Conservation (phyloP, 1,284 basidiomycete species). For the Ganoderma lingzhi region DNA sequence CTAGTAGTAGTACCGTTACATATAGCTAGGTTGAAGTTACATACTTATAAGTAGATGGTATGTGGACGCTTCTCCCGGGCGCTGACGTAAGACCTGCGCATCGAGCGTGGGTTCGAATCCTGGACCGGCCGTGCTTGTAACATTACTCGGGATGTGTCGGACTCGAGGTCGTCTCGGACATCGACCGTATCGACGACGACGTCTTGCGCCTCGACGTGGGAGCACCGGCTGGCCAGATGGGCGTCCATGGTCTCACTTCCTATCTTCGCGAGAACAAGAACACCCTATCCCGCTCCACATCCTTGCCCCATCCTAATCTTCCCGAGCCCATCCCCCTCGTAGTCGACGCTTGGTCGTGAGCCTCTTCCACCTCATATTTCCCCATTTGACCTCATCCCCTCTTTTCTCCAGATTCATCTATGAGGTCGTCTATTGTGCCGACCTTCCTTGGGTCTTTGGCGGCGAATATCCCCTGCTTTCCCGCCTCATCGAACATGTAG, state of each 20-base stretch:
- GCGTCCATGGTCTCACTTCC: slow-evolving; percentile 82
- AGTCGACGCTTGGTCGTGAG: slow-evolving; percentile 92
- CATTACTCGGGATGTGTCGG: neutral
- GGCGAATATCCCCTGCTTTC: slow-evolving; percentile 80
- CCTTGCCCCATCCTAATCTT: slow-evolving; percentile 39
- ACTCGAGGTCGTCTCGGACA: neutral
- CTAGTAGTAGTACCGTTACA: too few relatives aligned
- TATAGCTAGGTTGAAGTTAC: too few relatives aligned
- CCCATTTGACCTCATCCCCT: neutral
- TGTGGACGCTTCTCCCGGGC: too few relatives aligned
- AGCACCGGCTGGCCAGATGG: slow-evolving; percentile 59
- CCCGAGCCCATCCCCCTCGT: slow-evolving; percentile 54
- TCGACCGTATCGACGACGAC: neutral
- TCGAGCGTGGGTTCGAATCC: neutral
- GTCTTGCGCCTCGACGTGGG: slow-evolving; percentile 13
- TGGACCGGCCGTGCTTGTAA: neutral
- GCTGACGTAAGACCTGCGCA: neutral
- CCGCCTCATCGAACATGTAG: slow-evolving; percentile 57
- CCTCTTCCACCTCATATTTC: slow-evolving; percentile 33
- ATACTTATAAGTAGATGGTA: too few relatives aligned
- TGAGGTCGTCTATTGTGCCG: slow-evolving; percentile 67
- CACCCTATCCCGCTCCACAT: slow-evolving; percentile 60
- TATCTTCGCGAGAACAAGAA: slow-evolving; percentile 81
- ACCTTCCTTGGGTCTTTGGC: slow-evolving; percentile 85
- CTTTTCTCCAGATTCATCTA: slow-evolving; percentile 74